Evolutionary conservation across 257 asterid genomes (phyloP), one percentile per base, ranked within the genome.

Genomic region (Eustoma russellianum): DNA sequence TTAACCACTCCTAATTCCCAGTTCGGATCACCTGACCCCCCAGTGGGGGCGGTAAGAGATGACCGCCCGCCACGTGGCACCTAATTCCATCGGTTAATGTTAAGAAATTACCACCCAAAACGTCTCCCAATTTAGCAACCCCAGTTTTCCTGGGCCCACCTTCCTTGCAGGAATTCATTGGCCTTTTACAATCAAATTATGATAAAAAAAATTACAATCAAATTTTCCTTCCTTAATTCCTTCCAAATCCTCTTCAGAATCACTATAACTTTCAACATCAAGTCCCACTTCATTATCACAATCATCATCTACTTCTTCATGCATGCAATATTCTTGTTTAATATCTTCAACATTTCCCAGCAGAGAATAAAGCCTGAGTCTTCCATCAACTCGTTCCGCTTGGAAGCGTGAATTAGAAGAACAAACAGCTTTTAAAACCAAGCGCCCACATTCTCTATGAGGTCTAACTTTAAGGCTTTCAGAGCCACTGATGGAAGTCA

Each of bases 401-500:
- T 49, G 79, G n/a, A 91, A 79, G 49, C n/a, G 55, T 6, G 64
- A 24, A 30, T 33, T 43, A 11, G 68, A 55, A 7, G 83, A 33
- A 0, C 57, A 46, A 11, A 65, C 64, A 44, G 98, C 96, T 73
- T 70, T 70, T 0, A 91, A 69, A 19, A 91, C 80, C 18, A 91
- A 56, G 12, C 96, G 73, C 2, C 95, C 96, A 2, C 74, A 86
- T 41, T 87, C 95, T 0, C 95, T 85, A 35, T 66, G 92, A 41
- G 84, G 68, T 45, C 69, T 65, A 7, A 90, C 72, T 17, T 57
- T 74, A 9, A 83, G 73, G 2, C 89, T 72, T 5, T 69, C 74
- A 13, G 61, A 55, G 2, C 88, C 79, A 16, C 78, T 68, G 17
- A 83, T 76, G 15, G 93, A 72, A 35, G 78, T 80, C 72, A 91